Percentiles rank a stretch among this genome's conserved stretches.
phyloP scores from a whole-genome alignment of 2,329 filamentous ascomycete genomes.

The Xylariaceae sp. region DNA sequence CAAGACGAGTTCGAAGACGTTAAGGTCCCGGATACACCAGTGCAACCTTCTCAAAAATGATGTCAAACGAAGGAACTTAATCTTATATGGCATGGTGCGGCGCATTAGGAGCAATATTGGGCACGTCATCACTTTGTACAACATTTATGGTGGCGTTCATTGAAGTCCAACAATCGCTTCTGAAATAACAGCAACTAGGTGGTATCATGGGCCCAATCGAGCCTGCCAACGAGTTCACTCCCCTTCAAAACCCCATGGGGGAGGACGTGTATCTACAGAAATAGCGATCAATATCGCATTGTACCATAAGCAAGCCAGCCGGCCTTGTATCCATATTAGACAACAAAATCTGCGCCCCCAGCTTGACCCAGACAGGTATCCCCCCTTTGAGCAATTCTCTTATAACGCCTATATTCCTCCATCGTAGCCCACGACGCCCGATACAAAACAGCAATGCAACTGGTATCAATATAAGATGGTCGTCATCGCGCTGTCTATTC shows the following conservation, averaged over 20 bases:
- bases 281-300: constrained; percentile 24
- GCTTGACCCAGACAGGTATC: constrained; percentile 1
- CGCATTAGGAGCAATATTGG: constrained; percentile 1
- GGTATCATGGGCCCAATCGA: constrained; percentile 37
- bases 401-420: constrained; percentile 26
- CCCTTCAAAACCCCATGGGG: constrained; percentile 26
- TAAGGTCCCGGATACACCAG: constrained; percentile 78
- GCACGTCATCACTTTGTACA: constrained; percentile 4
- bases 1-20: constrained; percentile 98
- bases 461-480: constrained; percentile 36
- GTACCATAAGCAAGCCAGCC: constrained; percentile 33
- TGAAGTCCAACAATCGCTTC: constrained; percentile 12
- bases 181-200: constrained; percentile 30
- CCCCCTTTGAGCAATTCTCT: not conserved
- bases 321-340: constrained; percentile 24
- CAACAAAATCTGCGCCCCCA: constrained; percentile 20
- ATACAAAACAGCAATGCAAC: constrained; percentile 37
- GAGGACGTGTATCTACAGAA: constrained; percentile 32
- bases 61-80: not conserved
- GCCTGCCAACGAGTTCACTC: constrained; percentile 28
- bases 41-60: constrained; percentile 14
- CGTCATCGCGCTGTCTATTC: constrained; percentile 36
- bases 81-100: not conserved
- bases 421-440: constrained; percentile 34
- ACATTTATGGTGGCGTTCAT: not conserved